Conservation (phyloP, 2,329 filamentous ascomycete genomes). For the Seiridium unicorne region DNA sequence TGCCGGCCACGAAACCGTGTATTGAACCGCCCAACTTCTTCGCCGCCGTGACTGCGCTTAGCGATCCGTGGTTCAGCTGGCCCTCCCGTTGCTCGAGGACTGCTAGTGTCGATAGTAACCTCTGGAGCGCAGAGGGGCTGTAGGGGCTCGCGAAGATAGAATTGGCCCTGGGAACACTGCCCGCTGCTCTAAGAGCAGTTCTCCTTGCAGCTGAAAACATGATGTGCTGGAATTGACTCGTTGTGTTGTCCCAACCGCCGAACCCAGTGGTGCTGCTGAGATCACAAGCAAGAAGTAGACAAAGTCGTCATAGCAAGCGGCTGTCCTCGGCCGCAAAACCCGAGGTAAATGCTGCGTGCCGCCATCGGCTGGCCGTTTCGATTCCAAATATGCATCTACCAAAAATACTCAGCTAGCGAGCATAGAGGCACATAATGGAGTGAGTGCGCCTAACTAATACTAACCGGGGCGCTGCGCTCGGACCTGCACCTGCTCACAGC, state of each 20-base stretch:
- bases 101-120: conserved; percentile 83
- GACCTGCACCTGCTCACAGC: too few relatives aligned
- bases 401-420: too few relatives aligned
- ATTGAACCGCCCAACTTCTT: conserved; percentile 82
- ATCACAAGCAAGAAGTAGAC: background rate
- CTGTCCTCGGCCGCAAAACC: conserved; percentile 4
- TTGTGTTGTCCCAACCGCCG: conserved; percentile 4
- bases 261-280: background rate
- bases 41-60: conserved; percentile 83
- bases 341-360: conserved; percentile 5
- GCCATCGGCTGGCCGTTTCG: conserved; percentile 1
- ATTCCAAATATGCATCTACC: too few relatives aligned
- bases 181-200: conserved; percentile 21
- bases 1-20: conserved; percentile 84
- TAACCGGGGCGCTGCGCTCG: too few relatives aligned
- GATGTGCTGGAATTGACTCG: conserved; percentile 9
- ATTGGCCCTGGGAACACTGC: conserved; percentile 19
- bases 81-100: conserved; percentile 92
- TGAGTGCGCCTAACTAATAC: too few relatives aligned
- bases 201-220: conserved; percentile 28
- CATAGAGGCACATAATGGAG: too few relatives aligned
- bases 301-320: background rate
- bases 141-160: conserved; percentile 26
- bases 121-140: conserved; percentile 55
- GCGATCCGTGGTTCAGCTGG: conserved; percentile 76